These are phyloP conservation scores for Eleusine indica DNA, from an alignment of 176 grass and related monocot species.

Conservation along the genomic window DNA sequence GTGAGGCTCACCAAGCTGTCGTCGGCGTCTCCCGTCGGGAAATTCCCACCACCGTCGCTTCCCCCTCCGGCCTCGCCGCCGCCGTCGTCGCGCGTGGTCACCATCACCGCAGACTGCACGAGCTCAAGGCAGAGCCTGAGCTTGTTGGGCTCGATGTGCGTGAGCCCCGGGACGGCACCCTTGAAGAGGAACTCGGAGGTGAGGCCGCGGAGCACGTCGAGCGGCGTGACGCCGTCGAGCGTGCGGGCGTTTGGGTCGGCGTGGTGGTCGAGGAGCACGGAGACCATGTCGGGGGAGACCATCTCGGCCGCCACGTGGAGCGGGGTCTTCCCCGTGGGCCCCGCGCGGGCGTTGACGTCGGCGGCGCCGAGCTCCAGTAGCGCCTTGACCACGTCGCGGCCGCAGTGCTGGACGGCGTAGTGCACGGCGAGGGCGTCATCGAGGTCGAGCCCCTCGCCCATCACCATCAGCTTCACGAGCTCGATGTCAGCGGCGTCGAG, in stretches of 20 bases:
- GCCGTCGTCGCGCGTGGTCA: conserved; percentile 78
- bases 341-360: conserved; percentile 89
- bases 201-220: conserved; percentile 87
- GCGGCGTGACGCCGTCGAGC: conserved; percentile 75
- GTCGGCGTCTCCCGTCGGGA: conserved; percentile 46
- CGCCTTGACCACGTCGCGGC: conserved; percentile 95
- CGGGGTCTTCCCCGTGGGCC: conserved; percentile 71
- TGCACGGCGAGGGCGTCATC: conserved; percentile 93
- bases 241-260: conserved; percentile 87
- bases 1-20: conserved; percentile 88
- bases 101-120: conserved; percentile 91
- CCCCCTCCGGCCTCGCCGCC: conserved; percentile 32
- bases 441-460: conserved; percentile 96
- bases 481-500: conserved; percentile 96
- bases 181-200: conserved; percentile 99
- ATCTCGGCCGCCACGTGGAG: conserved; percentile 92
- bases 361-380: conserved; percentile 95
- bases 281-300: conserved; percentile 94
- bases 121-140: conserved; percentile 95
- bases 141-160: conserved; percentile 97
- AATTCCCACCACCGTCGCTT: conserved; percentile 28
- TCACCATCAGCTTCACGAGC: conserved; percentile 99
- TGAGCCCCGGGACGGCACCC: conserved; percentile 82
- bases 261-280: conserved; percentile 97
- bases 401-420: conserved; percentile 89